Evolutionary conservation across 768 basidiomycete genomes (phyloP), one percentile per base, ranked within the genome.

Genomic region (Tephrocybe sp.): DNA sequence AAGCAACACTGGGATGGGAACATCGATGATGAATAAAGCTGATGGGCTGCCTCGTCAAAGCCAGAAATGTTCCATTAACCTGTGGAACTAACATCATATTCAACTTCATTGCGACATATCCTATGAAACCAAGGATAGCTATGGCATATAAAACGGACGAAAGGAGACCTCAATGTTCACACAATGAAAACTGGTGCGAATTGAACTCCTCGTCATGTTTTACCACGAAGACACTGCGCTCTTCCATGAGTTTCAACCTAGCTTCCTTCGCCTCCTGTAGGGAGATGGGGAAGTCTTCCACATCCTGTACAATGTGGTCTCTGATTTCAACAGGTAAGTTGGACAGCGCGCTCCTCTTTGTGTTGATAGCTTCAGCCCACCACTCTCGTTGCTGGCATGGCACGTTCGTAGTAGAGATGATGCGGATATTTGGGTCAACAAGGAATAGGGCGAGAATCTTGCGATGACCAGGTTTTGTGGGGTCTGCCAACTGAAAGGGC

Each of bases 181-280:
- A 60, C 15, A 62, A 50, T 2, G 55, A 51, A 44, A 60, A 53
- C 3, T 28, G 30, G 10, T 20, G 12, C n/a, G 17, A 6, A 5
- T 41, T 9, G 20, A 53, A 40, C 4, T 23, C 18, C 2, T 45
- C n/a, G 24, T 51, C 37, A 3, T 56, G 53, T 14, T 41, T 9
- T 8, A 37, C 17, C 4, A 53, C 56, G 47, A 52, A 64, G 4
- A 17, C n/a, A 37, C 46, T 57, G 39, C 62, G 40, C 59, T 69
- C 65, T 30, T 62, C 38, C 62, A 67, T 64, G 53, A 68, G 38
- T 50, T 59, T 43, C 3, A 57, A n/a, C 45, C 64, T 49, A 17
- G 58, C n/a, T 12, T 51, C 46, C 44, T 60, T 56, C 10, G 64
- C 64, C 40, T 61, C 57, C 18, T 59, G 49, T 37, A 56, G 17